phyloP scores from a whole-genome alignment of 164 flowering plant genomes.

The Chloranthus sessilifolius region DNA sequence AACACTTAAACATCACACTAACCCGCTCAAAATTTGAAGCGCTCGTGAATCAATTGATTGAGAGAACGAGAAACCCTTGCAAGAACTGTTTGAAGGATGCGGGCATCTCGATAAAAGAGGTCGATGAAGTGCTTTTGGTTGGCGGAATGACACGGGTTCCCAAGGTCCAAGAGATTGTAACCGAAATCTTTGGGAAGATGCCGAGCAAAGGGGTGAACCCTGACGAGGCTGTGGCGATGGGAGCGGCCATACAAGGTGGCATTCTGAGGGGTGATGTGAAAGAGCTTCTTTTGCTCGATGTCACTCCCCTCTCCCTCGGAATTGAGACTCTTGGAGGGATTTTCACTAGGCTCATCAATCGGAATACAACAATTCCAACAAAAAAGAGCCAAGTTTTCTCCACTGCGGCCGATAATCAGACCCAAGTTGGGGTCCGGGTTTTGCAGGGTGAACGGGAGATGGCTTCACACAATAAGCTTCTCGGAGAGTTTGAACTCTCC shows the following conservation, averaged over 20 bases:
- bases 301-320: constrained; percentile 37
- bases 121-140: constrained; percentile 34
- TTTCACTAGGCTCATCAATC: constrained; percentile 29
- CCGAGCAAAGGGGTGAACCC: constrained; percentile 40
- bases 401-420: constrained; percentile 37
- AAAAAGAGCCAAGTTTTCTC: constrained; percentile 40
- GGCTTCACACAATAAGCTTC: constrained; percentile 27
- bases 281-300: constrained; percentile 37
- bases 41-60: constrained; percentile 25
- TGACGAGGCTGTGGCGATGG: constrained; percentile 43
- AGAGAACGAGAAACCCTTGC: constrained; percentile 29
- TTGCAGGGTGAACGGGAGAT: constrained; percentile 32
- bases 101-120: constrained; percentile 21
- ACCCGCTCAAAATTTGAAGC: constrained; percentile 33
- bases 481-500: constrained; percentile 29
- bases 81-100: constrained; percentile 36
- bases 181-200: constrained; percentile 28
- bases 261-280: constrained; percentile 34
- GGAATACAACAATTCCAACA: constrained; percentile 39
- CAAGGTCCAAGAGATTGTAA: constrained; percentile 28
- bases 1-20: constrained; percentile 29
- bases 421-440: constrained; percentile 28
- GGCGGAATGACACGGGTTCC: constrained; percentile 42
- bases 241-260: constrained; percentile 39
- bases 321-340: constrained; percentile 38